Conservation (phyloP, 805 yeast species). For the Maudiozyma barnettii region DNA sequence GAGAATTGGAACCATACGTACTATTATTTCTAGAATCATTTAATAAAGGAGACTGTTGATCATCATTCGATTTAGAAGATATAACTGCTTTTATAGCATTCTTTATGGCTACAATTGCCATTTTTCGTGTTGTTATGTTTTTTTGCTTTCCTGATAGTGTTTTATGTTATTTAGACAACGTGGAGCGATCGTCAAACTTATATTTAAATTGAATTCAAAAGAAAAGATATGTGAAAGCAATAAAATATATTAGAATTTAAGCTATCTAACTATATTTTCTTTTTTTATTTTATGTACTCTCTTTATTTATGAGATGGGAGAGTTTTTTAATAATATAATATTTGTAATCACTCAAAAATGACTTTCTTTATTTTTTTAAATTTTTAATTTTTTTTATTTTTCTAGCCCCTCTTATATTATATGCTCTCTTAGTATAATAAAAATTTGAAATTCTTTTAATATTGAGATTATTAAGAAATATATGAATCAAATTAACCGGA, state of each 20-base stretch:
- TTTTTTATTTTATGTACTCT: background rate
- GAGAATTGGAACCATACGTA: constrained; percentile 10
- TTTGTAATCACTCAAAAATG: background rate
- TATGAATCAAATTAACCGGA: no score
- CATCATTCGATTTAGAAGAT: background rate
- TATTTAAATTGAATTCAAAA: background rate
- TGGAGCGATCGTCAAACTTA: no score
- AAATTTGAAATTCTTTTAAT: no score
- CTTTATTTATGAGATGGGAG: background rate
- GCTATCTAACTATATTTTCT: no score
- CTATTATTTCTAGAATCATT: background rate
- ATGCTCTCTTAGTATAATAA: no score
- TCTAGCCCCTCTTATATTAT: background rate
- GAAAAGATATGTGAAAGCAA: background rate
- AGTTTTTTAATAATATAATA: background rate
- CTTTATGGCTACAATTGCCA: constrained; percentile 28
- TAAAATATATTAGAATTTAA: background rate
- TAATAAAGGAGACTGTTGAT: constrained; percentile 5
- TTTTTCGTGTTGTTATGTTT: background rate
- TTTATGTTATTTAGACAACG: no score
- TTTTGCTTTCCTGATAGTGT: no score
- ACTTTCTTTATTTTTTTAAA: background rate
- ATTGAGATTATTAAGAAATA: no score
- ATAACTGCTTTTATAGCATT: constrained; percentile 2
- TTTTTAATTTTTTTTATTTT: background rate